phyloP scores from a whole-genome alignment of 2,329 filamentous ascomycete species.

The Fusarium oligoseptatum region DNA sequence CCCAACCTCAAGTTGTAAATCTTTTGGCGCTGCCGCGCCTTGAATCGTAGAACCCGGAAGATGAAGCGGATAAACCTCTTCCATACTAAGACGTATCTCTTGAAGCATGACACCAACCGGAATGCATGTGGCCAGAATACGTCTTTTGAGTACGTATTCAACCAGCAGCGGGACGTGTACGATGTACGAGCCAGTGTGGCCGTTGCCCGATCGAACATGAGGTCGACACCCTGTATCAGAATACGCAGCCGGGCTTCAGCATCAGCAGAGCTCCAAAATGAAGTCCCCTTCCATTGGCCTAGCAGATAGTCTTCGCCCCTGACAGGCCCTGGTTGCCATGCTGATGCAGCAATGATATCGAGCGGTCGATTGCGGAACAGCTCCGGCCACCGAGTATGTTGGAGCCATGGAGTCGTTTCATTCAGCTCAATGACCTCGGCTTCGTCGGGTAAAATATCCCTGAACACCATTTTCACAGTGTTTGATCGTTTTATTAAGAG shows the following conservation, averaged over 20 bases:
- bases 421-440: background rate
- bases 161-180: background rate
- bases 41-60: background rate
- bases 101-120: background rate
- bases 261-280: background rate
- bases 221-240: background rate
- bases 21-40: background rate
- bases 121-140: background rate
- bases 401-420: slow-evolving; percentile 3
- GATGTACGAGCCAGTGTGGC: background rate
- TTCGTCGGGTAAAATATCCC: too few species aligned
- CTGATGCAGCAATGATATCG: background rate
- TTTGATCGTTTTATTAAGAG: background rate
- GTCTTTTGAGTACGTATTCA: background rate
- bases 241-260: background rate
- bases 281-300: too few species aligned
- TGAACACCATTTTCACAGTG: too few species aligned
- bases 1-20: background rate
- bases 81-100: background rate
- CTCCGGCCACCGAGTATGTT: background rate
- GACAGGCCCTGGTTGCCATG: background rate
- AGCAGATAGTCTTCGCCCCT: background rate
- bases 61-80: background rate
- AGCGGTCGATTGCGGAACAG: background rate
- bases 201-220: background rate